phyloP scores from a whole-genome alignment of 139 green algal genomes.

The Nannochloris sp. region DNA sequence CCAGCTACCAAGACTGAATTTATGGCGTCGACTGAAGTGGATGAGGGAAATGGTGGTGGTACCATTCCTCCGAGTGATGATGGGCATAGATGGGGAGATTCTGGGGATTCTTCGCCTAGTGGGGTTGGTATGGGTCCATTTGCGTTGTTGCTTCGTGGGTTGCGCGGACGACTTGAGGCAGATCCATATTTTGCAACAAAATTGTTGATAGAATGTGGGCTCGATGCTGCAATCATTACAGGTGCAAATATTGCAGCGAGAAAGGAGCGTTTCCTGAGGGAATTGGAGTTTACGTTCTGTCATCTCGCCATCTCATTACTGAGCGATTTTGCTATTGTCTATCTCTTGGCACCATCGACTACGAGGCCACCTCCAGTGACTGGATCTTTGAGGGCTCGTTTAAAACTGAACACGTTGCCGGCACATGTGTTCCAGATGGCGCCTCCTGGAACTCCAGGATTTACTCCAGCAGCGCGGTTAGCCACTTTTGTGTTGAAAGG shows the following conservation, averaged over 20 bases:
- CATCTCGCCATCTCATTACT: slow-evolving; percentile 23
- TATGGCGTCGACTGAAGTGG: background rate
- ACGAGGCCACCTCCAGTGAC: background rate
- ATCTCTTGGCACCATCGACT: slow-evolving; percentile 15
- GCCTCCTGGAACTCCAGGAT: slow-evolving; percentile 3
- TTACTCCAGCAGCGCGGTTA: slow-evolving; percentile 3
- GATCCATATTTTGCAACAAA: slow-evolving; percentile 24
- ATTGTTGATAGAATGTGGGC: slow-evolving; percentile 17
- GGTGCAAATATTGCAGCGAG: slow-evolving; percentile 13
- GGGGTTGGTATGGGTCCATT: background rate
- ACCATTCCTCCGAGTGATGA: background rate
- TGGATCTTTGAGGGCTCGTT: slow-evolving; percentile 1
- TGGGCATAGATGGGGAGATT: background rate
- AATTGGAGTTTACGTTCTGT: slow-evolving; percentile 22
- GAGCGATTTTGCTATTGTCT: slow-evolving; percentile 27
- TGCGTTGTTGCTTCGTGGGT: slow-evolving; percentile 1
- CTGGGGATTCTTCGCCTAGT: background rate
- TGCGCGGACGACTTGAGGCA: slow-evolving; percentile 3
- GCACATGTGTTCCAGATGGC: slow-evolving; percentile 21
- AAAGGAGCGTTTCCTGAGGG: slow-evolving; percentile 9
- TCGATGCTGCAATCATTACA: slow-evolving; percentile 23
- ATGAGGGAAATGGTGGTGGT: background rate
- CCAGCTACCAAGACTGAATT: background rate
- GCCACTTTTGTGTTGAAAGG: slow-evolving; percentile 15
- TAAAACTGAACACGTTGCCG: slow-evolving; percentile 7